Evolutionary conservation across 2,329 filamentous ascomycete species (phyloP).

Genomic region (Dryadomyces sulphureus): DNA sequence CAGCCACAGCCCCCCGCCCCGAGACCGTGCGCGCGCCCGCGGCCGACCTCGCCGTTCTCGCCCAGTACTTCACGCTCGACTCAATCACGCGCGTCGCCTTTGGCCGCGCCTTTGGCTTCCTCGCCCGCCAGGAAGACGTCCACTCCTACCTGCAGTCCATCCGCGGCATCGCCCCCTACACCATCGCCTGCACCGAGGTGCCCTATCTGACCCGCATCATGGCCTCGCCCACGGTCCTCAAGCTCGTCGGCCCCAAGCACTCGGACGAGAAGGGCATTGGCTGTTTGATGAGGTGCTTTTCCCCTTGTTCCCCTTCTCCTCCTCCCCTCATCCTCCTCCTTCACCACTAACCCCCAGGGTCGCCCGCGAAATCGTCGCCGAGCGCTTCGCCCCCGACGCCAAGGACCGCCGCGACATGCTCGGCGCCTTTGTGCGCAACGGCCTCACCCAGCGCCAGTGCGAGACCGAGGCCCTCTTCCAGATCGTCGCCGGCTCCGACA

Average conservation of each 20-base stretch:
- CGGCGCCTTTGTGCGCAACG: constrained; percentile 24
- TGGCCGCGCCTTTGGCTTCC: constrained; percentile 28
- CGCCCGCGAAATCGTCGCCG: constrained; percentile 21
- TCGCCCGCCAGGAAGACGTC: constrained; percentile 26
- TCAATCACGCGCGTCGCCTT: constrained; percentile 33
- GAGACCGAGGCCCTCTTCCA: constrained; percentile 29
- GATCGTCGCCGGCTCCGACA: constrained; percentile 19
- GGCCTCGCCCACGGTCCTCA: constrained; percentile 16
- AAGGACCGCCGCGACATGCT: constrained; percentile 20
- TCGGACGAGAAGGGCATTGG: constrained; percentile 15
- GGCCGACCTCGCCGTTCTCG: constrained; percentile 25
- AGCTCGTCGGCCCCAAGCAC: constrained; percentile 18
- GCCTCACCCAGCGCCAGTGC: constrained; percentile 21
- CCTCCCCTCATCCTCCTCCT: background rate
- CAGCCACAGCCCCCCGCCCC: background rate
- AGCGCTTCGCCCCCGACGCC: constrained; percentile 16
- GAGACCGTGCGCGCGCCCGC: background rate
- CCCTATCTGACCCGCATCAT: constrained; percentile 17
- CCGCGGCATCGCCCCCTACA: constrained; percentile 21
- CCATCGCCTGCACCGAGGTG: constrained; percentile 24
- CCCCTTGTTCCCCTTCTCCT: background rate
- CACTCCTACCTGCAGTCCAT: constrained; percentile 27
- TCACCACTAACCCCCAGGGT: no score
- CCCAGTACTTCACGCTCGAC: constrained; percentile 34
- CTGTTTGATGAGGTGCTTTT: constrained; percentile 11